Evolutionary conservation across 805 yeast species (phyloP), one percentile per base, ranked within the genome.

Genomic region (Debaryomyces castellii): DNA sequence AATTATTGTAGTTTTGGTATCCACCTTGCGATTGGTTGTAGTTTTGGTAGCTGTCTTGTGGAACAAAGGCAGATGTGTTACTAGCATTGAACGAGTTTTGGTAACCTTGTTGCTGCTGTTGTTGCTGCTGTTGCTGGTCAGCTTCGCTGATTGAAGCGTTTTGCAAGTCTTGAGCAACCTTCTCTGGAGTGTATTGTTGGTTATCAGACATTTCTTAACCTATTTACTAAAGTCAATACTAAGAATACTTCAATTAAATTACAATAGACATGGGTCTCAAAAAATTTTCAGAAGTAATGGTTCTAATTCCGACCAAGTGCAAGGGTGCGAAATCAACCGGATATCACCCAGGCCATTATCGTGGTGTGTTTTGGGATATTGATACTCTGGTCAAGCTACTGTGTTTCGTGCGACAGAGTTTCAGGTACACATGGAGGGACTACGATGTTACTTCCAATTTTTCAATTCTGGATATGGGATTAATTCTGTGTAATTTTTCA

Each of bases 41-140:
- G 22, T 25, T 10, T 25, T 25, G 28, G 28, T 25, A 25, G 12
- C 28, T 12, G 11, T 12, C 22, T 34, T 67, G 73, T 30, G 82
- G 81, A 45, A 77, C 78, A 62, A 80, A 79, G 11, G 78, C 41
- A 50, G 73, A 72, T 9, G 77, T 77, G 32, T 69, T 70, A 50
- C 68, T 72, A 24, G 86, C 81, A 54, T 82, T 78, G 64, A 58
- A 80, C 41, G 60, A 39, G 14, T 36, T 30, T 24, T 40, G 58
- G 22, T 52, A 51, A 22, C 20, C 24, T 7, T 51, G 59, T 35
- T 55, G 73, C 40, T 65, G 71, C 42, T 54, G 58, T 24, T 52
- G 51, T 25, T 35, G 38, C 14, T 51, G 59, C 33, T 55, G 73
- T 40, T 65, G 71, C 42, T 54, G 51, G 12, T 47, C 43, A 5